Evolutionary conservation across 164 flowering plant genomes (phyloP).

Genomic region (Warburgia ugandensis): DNA sequence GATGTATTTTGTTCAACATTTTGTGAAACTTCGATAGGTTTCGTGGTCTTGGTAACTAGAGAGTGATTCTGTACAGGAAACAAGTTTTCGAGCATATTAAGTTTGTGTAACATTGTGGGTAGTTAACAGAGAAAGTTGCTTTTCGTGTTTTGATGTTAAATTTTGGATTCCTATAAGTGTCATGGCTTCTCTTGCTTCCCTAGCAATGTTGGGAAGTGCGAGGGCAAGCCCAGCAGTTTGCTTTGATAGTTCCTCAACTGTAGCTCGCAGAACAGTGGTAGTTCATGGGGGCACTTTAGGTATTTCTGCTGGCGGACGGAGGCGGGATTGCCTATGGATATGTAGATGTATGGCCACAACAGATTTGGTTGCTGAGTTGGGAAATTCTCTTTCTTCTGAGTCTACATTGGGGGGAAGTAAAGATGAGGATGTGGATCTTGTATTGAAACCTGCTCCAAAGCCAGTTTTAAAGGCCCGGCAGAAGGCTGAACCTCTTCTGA

Average conservation of each 20-base stretch:
- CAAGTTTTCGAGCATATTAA: no score
- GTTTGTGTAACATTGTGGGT: no score
- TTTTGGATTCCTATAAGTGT: neutral
- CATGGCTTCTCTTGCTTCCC: constrained; percentile 69
- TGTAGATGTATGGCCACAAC: constrained; percentile 68
- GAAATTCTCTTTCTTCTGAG: constrained; percentile 43
- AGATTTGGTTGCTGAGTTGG: constrained; percentile 52
- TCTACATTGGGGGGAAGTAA: constrained; percentile 35
- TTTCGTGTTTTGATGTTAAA: constrained; percentile 2
- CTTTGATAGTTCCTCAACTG: constrained; percentile 26
- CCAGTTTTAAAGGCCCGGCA: constrained; percentile 49
- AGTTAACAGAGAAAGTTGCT: neutral
- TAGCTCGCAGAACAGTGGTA: constrained; percentile 15
- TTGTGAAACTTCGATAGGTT: no score
- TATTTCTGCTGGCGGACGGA: constrained; percentile 23
- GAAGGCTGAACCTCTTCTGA: constrained; percentile 18
- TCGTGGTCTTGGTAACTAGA: no score
- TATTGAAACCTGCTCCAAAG: constrained; percentile 66
- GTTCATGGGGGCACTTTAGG: constrained; percentile 26
- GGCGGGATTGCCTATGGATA: constrained; percentile 34
- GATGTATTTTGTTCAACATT: no score
- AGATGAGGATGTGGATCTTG: constrained; percentile 39
- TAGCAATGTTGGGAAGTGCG: constrained; percentile 58
- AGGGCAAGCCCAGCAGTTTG: constrained; percentile 36
- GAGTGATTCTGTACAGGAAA: no score